phyloP scores from a whole-genome alignment of 2,329 filamentous ascomycete genomes.

The Neopestalotiopsis sp. region DNA sequence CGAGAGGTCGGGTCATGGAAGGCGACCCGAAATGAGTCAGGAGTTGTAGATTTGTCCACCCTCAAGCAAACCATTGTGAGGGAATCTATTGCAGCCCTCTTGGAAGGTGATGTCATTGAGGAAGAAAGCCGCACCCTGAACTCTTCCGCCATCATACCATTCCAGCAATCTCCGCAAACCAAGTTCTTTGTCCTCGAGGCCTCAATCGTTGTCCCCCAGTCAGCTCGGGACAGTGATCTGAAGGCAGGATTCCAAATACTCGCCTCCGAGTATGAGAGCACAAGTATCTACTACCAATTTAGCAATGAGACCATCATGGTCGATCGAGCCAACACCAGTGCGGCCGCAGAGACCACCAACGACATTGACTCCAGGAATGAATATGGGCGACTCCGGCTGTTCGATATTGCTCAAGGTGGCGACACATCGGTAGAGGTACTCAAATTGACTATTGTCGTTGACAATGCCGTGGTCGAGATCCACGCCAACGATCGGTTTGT shows the following conservation, averaged over 20 bases:
- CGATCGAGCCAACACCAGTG: slow-evolving; percentile 47
- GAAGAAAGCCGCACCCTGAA: slow-evolving; percentile 31
- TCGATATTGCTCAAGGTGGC: slow-evolving; percentile 40
- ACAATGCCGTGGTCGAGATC: slow-evolving; percentile 43
- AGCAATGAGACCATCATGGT: slow-evolving; percentile 48
- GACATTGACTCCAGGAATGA: slow-evolving; percentile 45
- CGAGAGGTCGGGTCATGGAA: slow-evolving; percentile 46
- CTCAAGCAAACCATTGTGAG: slow-evolving; percentile 45
- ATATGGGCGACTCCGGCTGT: slow-evolving; percentile 44
- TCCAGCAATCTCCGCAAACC: slow-evolving; percentile 28
- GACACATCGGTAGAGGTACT: slow-evolving; percentile 41
- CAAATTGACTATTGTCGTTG: slow-evolving; percentile 46
- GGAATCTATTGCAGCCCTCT: slow-evolving; percentile 40
- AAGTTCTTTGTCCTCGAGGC: slow-evolving; percentile 47
- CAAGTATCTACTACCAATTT: slow-evolving; percentile 50
- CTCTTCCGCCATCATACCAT: slow-evolving; percentile 22
- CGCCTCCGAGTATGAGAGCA: slow-evolving; percentile 44
- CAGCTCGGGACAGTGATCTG: slow-evolving; percentile 39
- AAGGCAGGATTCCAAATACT: slow-evolving; percentile 48
- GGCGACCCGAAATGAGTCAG: slow-evolving; percentile 35
- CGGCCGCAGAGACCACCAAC: slow-evolving; percentile 42
- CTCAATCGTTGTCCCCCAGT: slow-evolving; percentile 41
- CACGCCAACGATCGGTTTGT: slow-evolving; percentile 48
- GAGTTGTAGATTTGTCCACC: slow-evolving; percentile 42
- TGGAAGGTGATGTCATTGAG: slow-evolving; percentile 28